A percentile compares a stretch with the other conserved stretches of the same genome.
Evolutionary conservation across 1,139 yeast species (phyloP).

Genomic region (Dujonia santamariae): DNA sequence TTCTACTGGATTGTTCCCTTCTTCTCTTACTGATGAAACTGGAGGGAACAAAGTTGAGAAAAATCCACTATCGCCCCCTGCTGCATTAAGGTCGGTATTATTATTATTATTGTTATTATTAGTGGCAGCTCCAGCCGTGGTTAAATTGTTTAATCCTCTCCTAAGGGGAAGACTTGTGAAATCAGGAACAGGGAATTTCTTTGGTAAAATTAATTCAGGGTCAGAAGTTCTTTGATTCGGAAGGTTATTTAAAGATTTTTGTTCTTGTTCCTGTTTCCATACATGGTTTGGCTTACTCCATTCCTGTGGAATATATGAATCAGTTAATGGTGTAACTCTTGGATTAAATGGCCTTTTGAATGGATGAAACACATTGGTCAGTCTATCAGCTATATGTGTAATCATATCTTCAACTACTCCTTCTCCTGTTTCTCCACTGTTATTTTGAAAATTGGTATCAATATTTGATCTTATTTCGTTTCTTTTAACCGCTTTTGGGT

Average conservation of each 20-base stretch:
- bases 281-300: slow-evolving; percentile 28
- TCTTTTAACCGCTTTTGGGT: slow-evolving; percentile 16
- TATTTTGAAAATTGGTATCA: slow-evolving; percentile 15
- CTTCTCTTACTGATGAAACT: slow-evolving; percentile 9
- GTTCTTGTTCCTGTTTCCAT: slow-evolving; percentile 3
- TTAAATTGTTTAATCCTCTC: background rate
- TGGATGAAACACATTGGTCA: slow-evolving; percentile 41
- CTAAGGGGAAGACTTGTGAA: slow-evolving; percentile 7
- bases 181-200: slow-evolving; percentile 31
- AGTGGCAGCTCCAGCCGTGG: too few species aligned
- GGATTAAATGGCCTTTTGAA: slow-evolving; percentile 35
- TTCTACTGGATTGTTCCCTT: slow-evolving; percentile 6
- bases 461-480: slow-evolving; percentile 13
- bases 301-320: slow-evolving; percentile 35
- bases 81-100: too few species aligned
- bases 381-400: slow-evolving; percentile 25
- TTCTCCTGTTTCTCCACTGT: slow-evolving; percentile 9
- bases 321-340: slow-evolving; percentile 40
- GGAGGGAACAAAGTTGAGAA: too few species aligned
- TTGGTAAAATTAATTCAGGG: slow-evolving; percentile 29
- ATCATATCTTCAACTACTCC: slow-evolving; percentile 14
- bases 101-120: too few species aligned
- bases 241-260: slow-evolving; percentile 4
- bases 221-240: slow-evolving; percentile 11
- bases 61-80: too few species aligned